A percentile compares a stretch with the other conserved stretches of the same genome.
These are phyloP conservation scores for Hericium alpestre DNA, from an alignment of 768 basidiomycete species.

Conservation along the genomic window DNA sequence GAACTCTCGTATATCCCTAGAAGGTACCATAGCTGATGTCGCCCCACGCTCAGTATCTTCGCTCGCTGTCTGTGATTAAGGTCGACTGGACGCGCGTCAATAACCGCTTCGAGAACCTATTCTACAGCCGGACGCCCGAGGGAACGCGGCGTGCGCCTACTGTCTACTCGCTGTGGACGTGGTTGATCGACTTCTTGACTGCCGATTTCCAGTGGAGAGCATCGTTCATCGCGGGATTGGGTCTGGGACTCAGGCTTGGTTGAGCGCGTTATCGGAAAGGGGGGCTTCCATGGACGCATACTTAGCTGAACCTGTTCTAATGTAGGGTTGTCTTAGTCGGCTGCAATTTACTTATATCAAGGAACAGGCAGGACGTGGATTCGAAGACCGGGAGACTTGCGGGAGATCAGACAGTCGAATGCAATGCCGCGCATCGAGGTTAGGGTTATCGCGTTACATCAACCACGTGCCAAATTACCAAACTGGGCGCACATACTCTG, in stretches of 20 bases:
- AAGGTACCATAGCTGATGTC: not conserved
- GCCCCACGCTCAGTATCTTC: conserved; percentile 55
- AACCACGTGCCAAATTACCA: no score
- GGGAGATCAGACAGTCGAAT: no score
- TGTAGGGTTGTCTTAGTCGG: no score
- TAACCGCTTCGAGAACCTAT: conserved; percentile 57
- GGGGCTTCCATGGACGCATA: not conserved
- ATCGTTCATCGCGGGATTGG: conserved; percentile 77
- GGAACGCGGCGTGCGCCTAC: conserved; percentile 54
- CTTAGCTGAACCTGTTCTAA: not conserved
- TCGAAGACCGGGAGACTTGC: no score
- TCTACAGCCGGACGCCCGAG: conserved; percentile 52
- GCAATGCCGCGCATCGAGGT: no score
- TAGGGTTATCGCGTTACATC: no score
- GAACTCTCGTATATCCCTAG: not conserved
- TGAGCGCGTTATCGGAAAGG: conserved; percentile 18
- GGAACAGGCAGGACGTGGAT: no score
- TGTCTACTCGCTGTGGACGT: conserved; percentile 51
- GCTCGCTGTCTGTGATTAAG: conserved; percentile 57
- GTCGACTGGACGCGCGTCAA: conserved; percentile 72
- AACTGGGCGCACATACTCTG: no score
- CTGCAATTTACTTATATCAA: no score
- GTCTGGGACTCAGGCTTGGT: conserved; percentile 72
- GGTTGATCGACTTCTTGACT: conserved; percentile 70
- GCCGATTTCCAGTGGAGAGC: conserved; percentile 90